phyloP scores from a whole-genome alignment of 129 eudicot genomes.

The Lactuca sativa region DNA sequence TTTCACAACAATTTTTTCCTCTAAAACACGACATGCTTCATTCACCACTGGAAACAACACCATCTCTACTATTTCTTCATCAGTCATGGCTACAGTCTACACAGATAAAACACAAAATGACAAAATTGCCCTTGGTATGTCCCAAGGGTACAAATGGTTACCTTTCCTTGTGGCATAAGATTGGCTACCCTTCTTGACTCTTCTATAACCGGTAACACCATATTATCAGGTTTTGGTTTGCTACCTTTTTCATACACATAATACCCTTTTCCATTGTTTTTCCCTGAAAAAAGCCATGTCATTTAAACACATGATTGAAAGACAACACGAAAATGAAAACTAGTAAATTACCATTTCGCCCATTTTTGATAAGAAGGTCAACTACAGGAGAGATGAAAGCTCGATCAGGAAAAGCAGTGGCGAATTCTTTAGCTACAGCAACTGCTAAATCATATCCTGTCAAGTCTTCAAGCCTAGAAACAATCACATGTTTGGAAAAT shows the following conservation, averaged over 20 bases:
- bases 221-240: conserved; percentile 82
- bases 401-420: conserved; percentile 66
- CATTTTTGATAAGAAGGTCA: conserved; percentile 65
- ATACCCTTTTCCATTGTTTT: conserved; percentile 86
- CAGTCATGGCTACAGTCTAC: conserved; percentile 68
- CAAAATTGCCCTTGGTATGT: neutral
- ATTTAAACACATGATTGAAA: neutral
- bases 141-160: neutral
- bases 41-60: conserved; percentile 89
- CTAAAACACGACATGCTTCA: conserved; percentile 95
- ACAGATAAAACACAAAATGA: neutral
- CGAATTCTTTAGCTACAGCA: conserved; percentile 56
- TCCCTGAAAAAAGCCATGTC: conserved; percentile 49
- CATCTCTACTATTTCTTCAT: conserved; percentile 88
- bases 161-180: conserved; percentile 85
- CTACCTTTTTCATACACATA: conserved; percentile 85
- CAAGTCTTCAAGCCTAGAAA: conserved; percentile 79
- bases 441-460: conserved; percentile 82
- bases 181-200: conserved; percentile 74
- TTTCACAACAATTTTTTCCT: conserved; percentile 74
- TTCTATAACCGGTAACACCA: conserved; percentile 75
- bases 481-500: conserved; percentile 8
- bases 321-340: neutral
- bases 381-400: conserved; percentile 60
- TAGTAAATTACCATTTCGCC: conserved; percentile 68